These are phyloP conservation scores for Penicillium sp. DNA, from an alignment of 2,329 filamentous ascomycete genomes.

Conservation along the genomic window DNA sequence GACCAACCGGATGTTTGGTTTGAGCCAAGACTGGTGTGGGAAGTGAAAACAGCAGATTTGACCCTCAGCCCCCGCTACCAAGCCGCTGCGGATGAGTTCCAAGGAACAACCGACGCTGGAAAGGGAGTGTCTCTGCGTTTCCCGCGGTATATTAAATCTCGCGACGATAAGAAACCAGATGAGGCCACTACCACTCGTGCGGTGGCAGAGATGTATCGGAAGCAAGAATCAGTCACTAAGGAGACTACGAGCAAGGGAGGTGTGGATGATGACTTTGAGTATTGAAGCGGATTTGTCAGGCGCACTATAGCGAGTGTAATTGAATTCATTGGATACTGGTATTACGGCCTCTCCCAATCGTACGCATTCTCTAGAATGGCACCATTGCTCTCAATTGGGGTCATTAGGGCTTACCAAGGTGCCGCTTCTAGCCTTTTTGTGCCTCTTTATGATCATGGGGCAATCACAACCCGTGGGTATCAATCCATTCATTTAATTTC, in stretches of 20 bases:
- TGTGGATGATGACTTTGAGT: conserved; percentile 97
- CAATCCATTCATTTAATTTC: neutral
- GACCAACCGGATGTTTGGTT: conserved; percentile 99
- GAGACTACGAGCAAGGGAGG: conserved; percentile 80
- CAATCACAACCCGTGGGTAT: neutral
- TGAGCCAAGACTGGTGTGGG: conserved; percentile 91
- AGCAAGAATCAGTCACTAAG: conserved; percentile 87
- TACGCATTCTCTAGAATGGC: neutral
- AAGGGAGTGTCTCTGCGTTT: conserved; percentile 87
- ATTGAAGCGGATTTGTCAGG: conserved; percentile 50
- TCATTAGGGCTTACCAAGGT: neutral
- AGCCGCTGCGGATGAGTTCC: conserved; percentile 78
- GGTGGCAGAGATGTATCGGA: conserved; percentile 95
- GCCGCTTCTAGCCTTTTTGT: neutral
- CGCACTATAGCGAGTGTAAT: conserved; percentile 6
- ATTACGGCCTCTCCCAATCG: neutral
- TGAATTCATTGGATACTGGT: conserved; percentile 5
- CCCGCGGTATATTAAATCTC: conserved; percentile 83
- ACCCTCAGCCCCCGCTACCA: conserved; percentile 91
- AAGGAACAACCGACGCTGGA: conserved; percentile 65
- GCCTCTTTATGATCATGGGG: neutral
- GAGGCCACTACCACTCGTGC: conserved; percentile 79
- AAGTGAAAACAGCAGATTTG: conserved; percentile 94
- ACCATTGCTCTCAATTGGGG: neutral
- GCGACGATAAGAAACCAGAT: conserved; percentile 95